Evolutionary conservation across 2,329 filamentous ascomycete genomes (phyloP), one percentile per base, ranked within the genome.

Genomic region (Pseudomassariella vexata): DNA sequence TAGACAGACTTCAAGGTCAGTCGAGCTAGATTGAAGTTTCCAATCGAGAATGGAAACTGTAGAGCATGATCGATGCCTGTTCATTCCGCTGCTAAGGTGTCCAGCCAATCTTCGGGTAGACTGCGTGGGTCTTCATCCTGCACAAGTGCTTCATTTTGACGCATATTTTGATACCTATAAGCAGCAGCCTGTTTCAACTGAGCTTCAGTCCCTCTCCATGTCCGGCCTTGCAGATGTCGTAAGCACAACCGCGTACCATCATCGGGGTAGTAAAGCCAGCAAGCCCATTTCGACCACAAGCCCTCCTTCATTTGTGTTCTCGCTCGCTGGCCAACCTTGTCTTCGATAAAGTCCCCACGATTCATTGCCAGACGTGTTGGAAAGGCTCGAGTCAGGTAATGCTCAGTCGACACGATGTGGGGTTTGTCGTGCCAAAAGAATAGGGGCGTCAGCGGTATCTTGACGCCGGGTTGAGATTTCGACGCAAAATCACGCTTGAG

Each of bases 401-500:
- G 71, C 2, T 51, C 41, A 0, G 58, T 63, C 4, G 60, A 63
- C 1, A 65, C 70, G 3, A 76, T 37, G 35, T 76, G 71, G 1
- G 71, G 70, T 41, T 76, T 76, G 38, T 76, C 71, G 34, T 75
- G 70, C 71, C 71, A 76, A 44, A 75, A 73, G 51, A 73, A 76
- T 33, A 76, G 57, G 0, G 71, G 71, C 1, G 71, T 75, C 24
- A 76, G 47, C 0, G 67, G 65, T 1, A 75, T 28, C 5, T 28
- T 32, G 18, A 28, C 24, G 8, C 41, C 39, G 4, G 35, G 36
- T 10, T 24, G 19, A 1, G 44, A 39, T 3, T 27, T 17, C n/a
- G 30, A 17, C 11, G 37, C 28, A 35, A 68, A 73, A 11, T 60
- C 52, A 1, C 56, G 49, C 35, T 63, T 68, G 14, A 70, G 55